Conservation (phyloP, 1,139 yeast genomes). For the Petasospora fabianii region DNA sequence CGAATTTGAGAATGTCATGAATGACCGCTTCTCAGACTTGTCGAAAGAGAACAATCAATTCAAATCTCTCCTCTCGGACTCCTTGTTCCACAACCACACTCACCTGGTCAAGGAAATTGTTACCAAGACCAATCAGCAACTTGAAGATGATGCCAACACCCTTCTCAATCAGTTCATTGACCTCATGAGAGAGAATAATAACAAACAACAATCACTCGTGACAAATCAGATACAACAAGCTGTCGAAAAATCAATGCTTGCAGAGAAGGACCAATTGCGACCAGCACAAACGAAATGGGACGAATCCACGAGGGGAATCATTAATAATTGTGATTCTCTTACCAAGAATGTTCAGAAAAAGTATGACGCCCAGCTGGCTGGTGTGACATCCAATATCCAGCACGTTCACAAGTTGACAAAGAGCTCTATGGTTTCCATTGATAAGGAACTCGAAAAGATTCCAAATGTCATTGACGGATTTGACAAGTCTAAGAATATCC, state of each 20-base stretch:
- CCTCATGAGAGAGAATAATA: slow-evolving; percentile 27
- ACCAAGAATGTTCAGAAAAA: slow-evolving; percentile 27
- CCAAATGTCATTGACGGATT: slow-evolving; percentile 12
- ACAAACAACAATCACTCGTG: slow-evolving; percentile 29
- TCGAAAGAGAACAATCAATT: slow-evolving; percentile 31
- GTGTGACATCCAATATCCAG: slow-evolving; percentile 15
- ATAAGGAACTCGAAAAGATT: slow-evolving; percentile 20
- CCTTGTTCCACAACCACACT: slow-evolving; percentile 33
- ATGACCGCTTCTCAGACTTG: slow-evolving; percentile 22
- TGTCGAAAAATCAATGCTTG: slow-evolving; percentile 30
- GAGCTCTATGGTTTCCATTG: slow-evolving; percentile 15
- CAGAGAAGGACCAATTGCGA: slow-evolving; percentile 30
- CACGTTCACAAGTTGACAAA: slow-evolving; percentile 17
- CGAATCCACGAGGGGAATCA: slow-evolving; percentile 29
- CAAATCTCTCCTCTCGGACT: slow-evolving; percentile 30
- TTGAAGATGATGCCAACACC: slow-evolving; percentile 30
- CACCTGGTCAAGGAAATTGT: slow-evolving; percentile 29
- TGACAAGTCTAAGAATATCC: slow-evolving; percentile 10
- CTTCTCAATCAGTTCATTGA: slow-evolving; percentile 24
- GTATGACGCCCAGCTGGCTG: slow-evolving; percentile 24
- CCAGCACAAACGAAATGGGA: slow-evolving; percentile 33
- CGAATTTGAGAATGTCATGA: slow-evolving; percentile 16
- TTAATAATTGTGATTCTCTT: slow-evolving; percentile 33
- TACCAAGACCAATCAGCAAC: slow-evolving; percentile 26
- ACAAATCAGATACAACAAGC: slow-evolving; percentile 28